Evolutionary conservation across 495 filamentous ascomycete genomes (phyloP), one percentile per base, ranked within the genome.

Genomic region (Cercophora sp.): DNA sequence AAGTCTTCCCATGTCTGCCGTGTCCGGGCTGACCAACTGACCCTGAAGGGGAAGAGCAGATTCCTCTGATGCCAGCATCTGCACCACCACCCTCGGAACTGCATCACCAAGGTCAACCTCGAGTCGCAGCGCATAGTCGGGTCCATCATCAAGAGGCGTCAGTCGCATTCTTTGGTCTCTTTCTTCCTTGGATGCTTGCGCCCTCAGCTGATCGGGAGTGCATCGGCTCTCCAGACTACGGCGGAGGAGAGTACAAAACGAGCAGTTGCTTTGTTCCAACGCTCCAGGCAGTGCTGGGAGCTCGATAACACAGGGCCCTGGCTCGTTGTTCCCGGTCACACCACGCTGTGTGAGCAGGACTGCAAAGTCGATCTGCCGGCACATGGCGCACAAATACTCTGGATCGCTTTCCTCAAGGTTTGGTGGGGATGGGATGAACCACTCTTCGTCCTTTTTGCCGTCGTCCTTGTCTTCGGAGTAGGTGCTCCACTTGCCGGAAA

Each of bases 301-400:
- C 2, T 48, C n/a, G 41, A 57, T 57, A 32, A 20, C 16, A 3
- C 48, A 5, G 4, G 18, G 2, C 9, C 42, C 41, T 9, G 54
- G 34, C 23, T 52, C 15, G n/a, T 48, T 39, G 32, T 45, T 57
- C 22, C 54, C 54, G 1, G 48, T 40, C 8, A 57, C 24, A 1
- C 48, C 48, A 18, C 50, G 48, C 9, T 23, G 49, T 6, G 49
- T 57, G 26, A 57, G 26, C 6, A 57, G 44, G 9, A 36, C 44
- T 8, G 9, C 29, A 27, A 57, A 57, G 27, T 57, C 50, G 8
- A 57, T 49, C 3, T 57, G 55, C 3, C 55, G 32, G 36, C 55
- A 57, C 55, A 57, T 57, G 2, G 52, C 55, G 43, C 55, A 57
- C 1, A 57, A 44, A 19, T 57, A 57, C 24, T 57, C 49, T 1